phyloP scores from a whole-genome alignment of 352 stramenopile species.

The Pythium brachiatum region DNA sequence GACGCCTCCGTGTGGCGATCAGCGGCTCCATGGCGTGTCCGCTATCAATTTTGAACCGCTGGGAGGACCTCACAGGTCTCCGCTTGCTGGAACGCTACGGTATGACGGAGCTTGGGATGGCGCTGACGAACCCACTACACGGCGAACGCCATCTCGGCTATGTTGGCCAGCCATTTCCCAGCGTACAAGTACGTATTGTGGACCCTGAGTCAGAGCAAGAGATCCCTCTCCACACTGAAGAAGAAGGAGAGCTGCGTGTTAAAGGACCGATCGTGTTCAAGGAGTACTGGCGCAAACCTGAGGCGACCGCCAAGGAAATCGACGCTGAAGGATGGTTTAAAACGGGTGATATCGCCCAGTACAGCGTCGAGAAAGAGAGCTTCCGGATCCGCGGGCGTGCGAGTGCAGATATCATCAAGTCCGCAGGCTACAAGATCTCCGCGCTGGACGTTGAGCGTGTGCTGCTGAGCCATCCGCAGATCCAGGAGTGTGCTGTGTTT shows the following conservation, averaged over 20 bases:
- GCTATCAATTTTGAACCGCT: conserved; percentile 69
- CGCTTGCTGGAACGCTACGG: conserved; percentile 89
- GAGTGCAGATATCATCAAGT: conserved; percentile 92
- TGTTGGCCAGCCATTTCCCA: conserved; percentile 83
- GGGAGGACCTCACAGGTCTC: conserved; percentile 78
- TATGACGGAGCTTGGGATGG: conserved; percentile 93
- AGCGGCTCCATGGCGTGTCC: conserved; percentile 89
- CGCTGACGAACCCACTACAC: conserved; percentile 82
- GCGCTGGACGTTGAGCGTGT: conserved; percentile 88
- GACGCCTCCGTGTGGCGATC: conserved; percentile 47
- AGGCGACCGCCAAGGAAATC: conserved; percentile 85
- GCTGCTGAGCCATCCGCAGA: conserved; percentile 76
- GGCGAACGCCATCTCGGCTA: conserved; percentile 72
- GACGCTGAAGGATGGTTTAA: conserved; percentile 88
- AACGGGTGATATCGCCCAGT: conserved; percentile 89
- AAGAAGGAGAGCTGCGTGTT: conserved; percentile 82
- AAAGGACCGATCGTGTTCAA: conserved; percentile 84
- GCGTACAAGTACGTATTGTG: conserved; percentile 77
- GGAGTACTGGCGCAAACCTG: conserved; percentile 83
- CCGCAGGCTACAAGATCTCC: conserved; percentile 91
- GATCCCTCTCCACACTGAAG: conserved; percentile 32
- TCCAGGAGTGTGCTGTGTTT: conserved; percentile 86
- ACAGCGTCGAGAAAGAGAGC: conserved; percentile 57
- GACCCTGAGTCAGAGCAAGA: conserved; percentile 64
- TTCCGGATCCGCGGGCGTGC: conserved; percentile 88